These are phyloP conservation scores for Anisodus tanguticus DNA, from an alignment of 257 asterid species.

Conservation along the genomic window DNA sequence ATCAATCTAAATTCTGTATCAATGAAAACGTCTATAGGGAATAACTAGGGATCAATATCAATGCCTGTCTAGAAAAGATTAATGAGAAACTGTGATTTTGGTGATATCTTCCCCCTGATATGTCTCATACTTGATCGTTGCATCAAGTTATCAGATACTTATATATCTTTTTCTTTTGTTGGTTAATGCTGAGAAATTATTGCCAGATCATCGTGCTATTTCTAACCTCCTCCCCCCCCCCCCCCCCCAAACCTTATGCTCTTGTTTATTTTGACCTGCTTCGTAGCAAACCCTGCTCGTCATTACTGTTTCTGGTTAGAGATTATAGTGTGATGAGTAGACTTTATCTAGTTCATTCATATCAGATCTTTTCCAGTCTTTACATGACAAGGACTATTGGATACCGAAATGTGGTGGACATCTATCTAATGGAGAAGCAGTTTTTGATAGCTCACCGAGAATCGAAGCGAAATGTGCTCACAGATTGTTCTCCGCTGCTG, in stretches of 20 bases:
- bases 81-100: too few species aligned
- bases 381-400: conserved; percentile 82
- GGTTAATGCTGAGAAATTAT: conserved; percentile 4
- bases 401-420: conserved; percentile 68
- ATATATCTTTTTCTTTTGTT: not conserved
- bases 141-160: not conserved
- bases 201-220: not conserved
- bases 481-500: conserved; percentile 64
- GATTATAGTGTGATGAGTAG: not conserved
- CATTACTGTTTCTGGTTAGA: not conserved
- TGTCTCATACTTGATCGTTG: not conserved
- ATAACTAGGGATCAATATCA: too few species aligned
- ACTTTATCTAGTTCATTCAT: conserved; percentile 8
- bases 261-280: not conserved
- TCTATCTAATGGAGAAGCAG: conserved; percentile 56
- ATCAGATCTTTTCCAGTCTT: conserved; percentile 37
- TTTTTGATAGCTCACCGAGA: conserved; percentile 64
- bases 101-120: not conserved
- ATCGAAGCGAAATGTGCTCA: conserved; percentile 67
- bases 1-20: not conserved
- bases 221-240: not conserved
- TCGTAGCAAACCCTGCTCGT: not conserved
- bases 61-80: too few species aligned
- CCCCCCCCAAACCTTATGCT: not conserved
- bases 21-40: not conserved